These are phyloP conservation scores for Escallonia herrerae DNA, from an alignment of 129 eudicot species.

Conservation along the genomic window DNA sequence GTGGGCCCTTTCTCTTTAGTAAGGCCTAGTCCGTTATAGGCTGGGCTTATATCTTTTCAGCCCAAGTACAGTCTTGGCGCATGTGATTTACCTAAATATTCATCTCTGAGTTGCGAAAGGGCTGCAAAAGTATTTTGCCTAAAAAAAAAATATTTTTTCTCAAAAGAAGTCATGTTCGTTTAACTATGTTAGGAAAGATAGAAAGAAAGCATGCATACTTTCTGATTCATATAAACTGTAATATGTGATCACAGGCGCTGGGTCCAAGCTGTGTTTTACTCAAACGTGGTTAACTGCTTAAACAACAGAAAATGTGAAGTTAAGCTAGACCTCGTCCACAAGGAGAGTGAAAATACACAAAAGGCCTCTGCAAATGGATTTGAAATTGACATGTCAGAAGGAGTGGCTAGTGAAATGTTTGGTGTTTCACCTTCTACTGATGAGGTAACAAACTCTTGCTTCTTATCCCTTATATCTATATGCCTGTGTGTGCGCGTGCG, in stretches of 20 bases:
- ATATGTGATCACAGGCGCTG: slow-evolving; percentile 62
- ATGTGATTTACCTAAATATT: no score
- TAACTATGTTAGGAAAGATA: neutral
- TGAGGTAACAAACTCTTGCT: slow-evolving; percentile 45
- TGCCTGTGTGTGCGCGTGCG: no score
- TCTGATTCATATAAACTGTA: neutral
- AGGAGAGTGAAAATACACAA: slow-evolving; percentile 9
- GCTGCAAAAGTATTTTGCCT: no score
- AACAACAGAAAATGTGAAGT: neutral
- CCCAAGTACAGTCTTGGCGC: no score
- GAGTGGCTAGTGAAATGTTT: slow-evolving; percentile 80
- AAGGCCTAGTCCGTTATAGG: no score
- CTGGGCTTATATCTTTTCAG: no score
- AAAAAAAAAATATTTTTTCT: no score
- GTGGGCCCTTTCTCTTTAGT: no score
- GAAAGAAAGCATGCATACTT: neutral
- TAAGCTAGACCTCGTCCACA: neutral
- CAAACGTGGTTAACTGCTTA: slow-evolving; percentile 12
- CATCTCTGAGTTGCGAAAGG: no score
- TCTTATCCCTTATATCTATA: neutral
- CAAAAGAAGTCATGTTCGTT: no score
- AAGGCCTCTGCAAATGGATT: slow-evolving; percentile 25
- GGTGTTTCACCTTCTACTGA: slow-evolving; percentile 53
- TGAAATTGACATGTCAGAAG: slow-evolving; percentile 79
- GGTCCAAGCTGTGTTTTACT: slow-evolving; percentile 81